A percentile compares a stretch with the other conserved stretches of the same genome.
These are phyloP conservation scores for Deakozyma indianensis DNA, from an alignment of 805 yeast species.

Conservation along the genomic window DNA sequence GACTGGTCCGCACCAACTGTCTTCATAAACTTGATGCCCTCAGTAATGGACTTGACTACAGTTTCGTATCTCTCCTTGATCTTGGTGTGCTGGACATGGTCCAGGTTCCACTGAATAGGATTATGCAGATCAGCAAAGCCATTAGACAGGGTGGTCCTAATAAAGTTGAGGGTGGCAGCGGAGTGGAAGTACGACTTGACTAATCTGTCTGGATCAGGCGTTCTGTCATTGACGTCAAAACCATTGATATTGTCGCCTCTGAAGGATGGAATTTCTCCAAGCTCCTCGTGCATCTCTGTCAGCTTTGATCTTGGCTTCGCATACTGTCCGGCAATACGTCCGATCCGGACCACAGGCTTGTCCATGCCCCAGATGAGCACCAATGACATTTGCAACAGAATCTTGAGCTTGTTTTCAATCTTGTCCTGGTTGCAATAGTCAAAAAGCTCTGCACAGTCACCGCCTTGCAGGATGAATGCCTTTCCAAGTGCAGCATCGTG, in stretches of 20 bases:
- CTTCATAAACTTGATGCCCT: conserved; percentile 24
- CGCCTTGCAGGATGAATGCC: conserved; percentile 30
- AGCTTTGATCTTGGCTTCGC: conserved; percentile 31
- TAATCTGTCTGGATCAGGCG: conserved; percentile 26
- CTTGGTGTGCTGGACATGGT: conserved; percentile 24
- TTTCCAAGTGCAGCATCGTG: conserved; percentile 28
- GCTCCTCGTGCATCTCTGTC: conserved; percentile 27
- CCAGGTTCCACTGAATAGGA: conserved; percentile 27
- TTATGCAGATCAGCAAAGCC: conserved; percentile 29
- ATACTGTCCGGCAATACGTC: conserved; percentile 31
- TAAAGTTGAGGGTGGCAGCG: conserved; percentile 29
- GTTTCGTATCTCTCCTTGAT: conserved; percentile 25
- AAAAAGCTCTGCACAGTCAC: conserved; percentile 31
- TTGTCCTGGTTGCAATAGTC: conserved; percentile 27
- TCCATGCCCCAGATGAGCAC: conserved; percentile 30
- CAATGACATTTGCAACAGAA: conserved; percentile 27
- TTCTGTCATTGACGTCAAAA: conserved; percentile 23
- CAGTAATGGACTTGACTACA: conserved; percentile 22
- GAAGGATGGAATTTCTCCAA: conserved; percentile 25
- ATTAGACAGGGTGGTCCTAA: conserved; percentile 20
- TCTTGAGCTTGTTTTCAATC: conserved; percentile 28
- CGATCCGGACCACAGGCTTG: conserved; percentile 26
- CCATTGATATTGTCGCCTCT: conserved; percentile 31
- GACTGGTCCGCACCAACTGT: conserved; percentile 25
- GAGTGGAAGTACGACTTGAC: conserved; percentile 31